These are phyloP conservation scores for Paraleonurus japonicus DNA, from an alignment of 257 asterid species.

Conservation along the genomic window DNA sequence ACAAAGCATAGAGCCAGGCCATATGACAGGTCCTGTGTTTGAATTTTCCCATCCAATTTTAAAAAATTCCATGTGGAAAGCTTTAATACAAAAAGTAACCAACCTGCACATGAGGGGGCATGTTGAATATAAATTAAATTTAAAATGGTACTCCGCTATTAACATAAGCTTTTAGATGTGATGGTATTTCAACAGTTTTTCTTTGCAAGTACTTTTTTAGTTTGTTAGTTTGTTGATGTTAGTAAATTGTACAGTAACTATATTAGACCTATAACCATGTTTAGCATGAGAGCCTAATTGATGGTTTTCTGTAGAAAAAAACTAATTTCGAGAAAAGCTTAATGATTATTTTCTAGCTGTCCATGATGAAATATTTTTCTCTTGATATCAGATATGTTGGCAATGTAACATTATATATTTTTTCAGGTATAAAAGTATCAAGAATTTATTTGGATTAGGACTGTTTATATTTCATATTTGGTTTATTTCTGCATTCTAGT, in stretches of 20 bases:
- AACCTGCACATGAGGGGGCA: neutral
- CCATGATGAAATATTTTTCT: neutral
- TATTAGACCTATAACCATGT: constrained; percentile 1
- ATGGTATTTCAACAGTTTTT: neutral
- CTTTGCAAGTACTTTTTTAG: neutral
- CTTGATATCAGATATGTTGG: constrained; percentile 11
- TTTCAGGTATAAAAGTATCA: neutral
- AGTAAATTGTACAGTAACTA: neutral
- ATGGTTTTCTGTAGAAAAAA: neutral
- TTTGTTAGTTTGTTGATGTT: constrained; percentile 14
- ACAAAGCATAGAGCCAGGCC: neutral
- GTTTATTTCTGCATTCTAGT: constrained; percentile 7
- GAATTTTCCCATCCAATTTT: neutral
- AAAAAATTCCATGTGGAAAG: neutral
- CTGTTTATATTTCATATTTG: neutral
- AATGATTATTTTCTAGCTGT: constrained; percentile 2
- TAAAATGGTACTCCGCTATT: neutral
- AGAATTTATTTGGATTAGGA: constrained; percentile 20
- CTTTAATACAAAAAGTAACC: neutral
- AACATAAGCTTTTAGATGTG: neutral
- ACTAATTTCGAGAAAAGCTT: neutral
- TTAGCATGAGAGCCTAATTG: neutral
- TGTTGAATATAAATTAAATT: neutral
- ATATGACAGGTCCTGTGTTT: neutral
- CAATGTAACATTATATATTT: neutral